These are phyloP conservation scores for Hippophae rhamnoides DNA, from an alignment of 306 rosid species.

Conservation along the genomic window DNA sequence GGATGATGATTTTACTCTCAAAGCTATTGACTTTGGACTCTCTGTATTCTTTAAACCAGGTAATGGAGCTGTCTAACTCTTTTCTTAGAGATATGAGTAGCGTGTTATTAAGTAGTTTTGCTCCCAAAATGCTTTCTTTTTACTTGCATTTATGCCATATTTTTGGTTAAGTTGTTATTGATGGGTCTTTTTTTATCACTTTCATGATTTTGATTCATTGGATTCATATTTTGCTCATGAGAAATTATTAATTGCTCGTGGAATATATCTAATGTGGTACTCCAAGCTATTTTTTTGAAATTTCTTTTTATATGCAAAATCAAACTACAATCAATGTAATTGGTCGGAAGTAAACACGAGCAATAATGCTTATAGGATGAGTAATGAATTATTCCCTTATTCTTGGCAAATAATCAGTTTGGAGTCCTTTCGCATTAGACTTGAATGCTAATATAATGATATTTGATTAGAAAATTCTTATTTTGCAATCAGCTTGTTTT, in stretches of 20 bases:
- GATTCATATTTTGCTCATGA: background rate
- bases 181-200: background rate
- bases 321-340: background rate
- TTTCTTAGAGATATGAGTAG: background rate
- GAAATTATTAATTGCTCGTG: background rate
- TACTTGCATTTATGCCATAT: background rate
- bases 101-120: background rate
- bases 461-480: background rate
- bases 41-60: constrained; percentile 96
- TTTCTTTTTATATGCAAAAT: too few relatives aligned
- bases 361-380: too few relatives aligned
- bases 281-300: too few relatives aligned
- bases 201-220: background rate
- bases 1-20: constrained; percentile 88
- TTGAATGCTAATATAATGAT: background rate
- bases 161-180: background rate
- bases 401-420: too few relatives aligned
- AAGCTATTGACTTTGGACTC: constrained; percentile 95
- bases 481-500: constrained; percentile 2
- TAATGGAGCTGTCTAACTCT: constrained; percentile 14
- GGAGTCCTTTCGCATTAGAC: background rate
- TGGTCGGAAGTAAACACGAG: too few relatives aligned
- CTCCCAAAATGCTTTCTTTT: background rate
- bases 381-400: too few relatives aligned
- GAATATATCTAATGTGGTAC: too few relatives aligned